Evolutionary conservation across 305 asterid genomes (phyloP), one percentile per base, ranked within the genome.

Genomic region (Fraxinus sp.): DNA sequence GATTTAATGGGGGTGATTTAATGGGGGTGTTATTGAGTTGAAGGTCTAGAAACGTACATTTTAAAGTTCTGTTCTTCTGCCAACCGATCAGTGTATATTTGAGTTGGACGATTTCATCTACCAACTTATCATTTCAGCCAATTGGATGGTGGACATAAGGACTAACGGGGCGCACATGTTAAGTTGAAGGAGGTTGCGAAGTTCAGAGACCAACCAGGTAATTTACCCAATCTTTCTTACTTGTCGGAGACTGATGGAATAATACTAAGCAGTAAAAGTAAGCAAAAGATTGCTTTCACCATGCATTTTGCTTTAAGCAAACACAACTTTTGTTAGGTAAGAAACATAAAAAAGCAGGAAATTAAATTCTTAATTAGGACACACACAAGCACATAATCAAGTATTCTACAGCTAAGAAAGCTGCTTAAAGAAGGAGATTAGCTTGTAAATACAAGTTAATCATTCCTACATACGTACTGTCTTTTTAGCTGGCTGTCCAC

Each of bases 241-340:
- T 79, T 77, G 79, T 82, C 85, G 46, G 30, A 71, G 24, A 72
- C 14, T 84, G 78, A 76, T 81, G 78, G 78, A 22, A 35, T 74
- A 49, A 22, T 30, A 76, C 49, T 3, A 64, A n/a, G 18, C 18
- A 85, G 84, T 83, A 44, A 83, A 55, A 52, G 28, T 83, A 83
- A 73, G 85, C 78, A 70, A 85, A 81, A 81, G 55, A 76, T 84
- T 87, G 88, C 85, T 89, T 86, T 92, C 84, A 79, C 20, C 66
- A 32, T 80, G 86, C 86, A 90, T 89, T 90, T 80, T 89, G 90
- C 93, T 92, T 92, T 84, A 94, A 91, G 94, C 92, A 86, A 79
- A 68, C 84, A 82, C 88, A 80, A 78, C 86, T 89, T n/a, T 62
- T 76, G 89, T 86, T 89, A 80, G 89, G 89, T 83, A 82, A 66